Percentiles rank a stretch among this genome's conserved stretches.
These are phyloP conservation scores for Adansonia digitata DNA, from an alignment of 345 rosid species.

Conservation along the genomic window DNA sequence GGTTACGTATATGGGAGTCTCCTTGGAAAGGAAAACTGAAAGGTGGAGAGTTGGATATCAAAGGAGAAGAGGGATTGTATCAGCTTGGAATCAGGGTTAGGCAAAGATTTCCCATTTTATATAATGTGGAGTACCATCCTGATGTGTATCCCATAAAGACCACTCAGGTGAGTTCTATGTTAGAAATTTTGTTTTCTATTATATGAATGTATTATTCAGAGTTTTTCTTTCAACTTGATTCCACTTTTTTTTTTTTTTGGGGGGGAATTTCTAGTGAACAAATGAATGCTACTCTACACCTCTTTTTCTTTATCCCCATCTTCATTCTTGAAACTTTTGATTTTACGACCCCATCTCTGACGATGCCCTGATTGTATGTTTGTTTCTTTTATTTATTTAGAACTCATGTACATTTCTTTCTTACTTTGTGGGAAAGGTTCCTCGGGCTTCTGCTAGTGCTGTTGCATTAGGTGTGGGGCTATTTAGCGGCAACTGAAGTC, in stretches of 20 bases:
- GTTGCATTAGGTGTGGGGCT: conserved; percentile 98
- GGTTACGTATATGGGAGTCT: conserved; percentile 70
- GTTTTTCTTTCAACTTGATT: not conserved
- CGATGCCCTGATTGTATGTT: not conserved
- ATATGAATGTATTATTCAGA: not conserved
- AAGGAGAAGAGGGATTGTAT: conserved; percentile 85
- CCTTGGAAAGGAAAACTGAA: conserved; percentile 82
- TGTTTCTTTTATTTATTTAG: not conserved
- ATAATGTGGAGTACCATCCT: conserved; percentile 76
- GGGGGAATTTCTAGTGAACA: not conserved
- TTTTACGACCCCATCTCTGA: not conserved
- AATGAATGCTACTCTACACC: not conserved
- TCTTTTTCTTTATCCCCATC: not conserved
- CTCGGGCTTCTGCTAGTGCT: conserved; percentile 94
- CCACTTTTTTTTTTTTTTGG: not conserved
- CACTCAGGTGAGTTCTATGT: conserved; percentile 55
- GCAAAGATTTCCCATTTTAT: conserved; percentile 62
- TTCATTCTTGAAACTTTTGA: not conserved
- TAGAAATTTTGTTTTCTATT: not conserved
- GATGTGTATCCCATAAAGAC: conserved; percentile 74
- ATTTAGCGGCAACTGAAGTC: conserved; percentile 64
- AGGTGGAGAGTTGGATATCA: conserved; percentile 70
- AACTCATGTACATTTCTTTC: not conserved
- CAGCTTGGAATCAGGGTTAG: conserved; percentile 72
- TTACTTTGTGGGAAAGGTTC: conserved; percentile 45